phyloP scores from a whole-genome alignment of 192 early-diverging fungal species.

The Backusella parvicylindrica region DNA sequence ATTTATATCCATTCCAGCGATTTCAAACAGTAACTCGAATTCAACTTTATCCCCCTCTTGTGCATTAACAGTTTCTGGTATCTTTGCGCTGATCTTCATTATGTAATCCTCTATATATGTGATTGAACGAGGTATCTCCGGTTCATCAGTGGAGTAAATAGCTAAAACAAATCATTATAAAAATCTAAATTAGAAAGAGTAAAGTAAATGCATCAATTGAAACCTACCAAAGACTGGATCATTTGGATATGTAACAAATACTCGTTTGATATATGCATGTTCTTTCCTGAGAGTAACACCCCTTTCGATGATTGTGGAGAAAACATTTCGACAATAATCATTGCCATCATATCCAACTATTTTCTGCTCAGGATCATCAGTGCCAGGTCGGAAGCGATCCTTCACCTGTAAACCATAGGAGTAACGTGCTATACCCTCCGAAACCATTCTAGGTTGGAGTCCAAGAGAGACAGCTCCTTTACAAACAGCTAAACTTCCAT shows the following conservation, averaged over 20 bases:
- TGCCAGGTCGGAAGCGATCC: slow-evolving; percentile 20
- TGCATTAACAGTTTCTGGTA: not conserved
- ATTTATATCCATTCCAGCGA: not conserved
- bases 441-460: slow-evolving; percentile 40
- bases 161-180: not conserved
- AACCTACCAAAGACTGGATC: not conserved
- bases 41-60: not conserved
- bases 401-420: slow-evolving; percentile 45
- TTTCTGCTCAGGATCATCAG: not conserved
- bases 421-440: slow-evolving; percentile 40
- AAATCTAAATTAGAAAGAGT: not conserved
- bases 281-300: not conserved
- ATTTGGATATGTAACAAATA: not conserved
- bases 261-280: not conserved
- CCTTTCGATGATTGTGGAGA: not conserved
- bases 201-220: not conserved
- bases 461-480: slow-evolving; percentile 53
- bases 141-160: not conserved
- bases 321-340: not conserved
- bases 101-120: not conserved
- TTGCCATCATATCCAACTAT: not conserved
- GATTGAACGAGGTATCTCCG: not conserved
- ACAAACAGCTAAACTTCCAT: slow-evolving; percentile 43
- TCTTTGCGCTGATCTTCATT: not conserved
- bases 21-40: not conserved